phyloP scores from a whole-genome alignment of 306 rosid species.

The Biancaea sappan region DNA sequence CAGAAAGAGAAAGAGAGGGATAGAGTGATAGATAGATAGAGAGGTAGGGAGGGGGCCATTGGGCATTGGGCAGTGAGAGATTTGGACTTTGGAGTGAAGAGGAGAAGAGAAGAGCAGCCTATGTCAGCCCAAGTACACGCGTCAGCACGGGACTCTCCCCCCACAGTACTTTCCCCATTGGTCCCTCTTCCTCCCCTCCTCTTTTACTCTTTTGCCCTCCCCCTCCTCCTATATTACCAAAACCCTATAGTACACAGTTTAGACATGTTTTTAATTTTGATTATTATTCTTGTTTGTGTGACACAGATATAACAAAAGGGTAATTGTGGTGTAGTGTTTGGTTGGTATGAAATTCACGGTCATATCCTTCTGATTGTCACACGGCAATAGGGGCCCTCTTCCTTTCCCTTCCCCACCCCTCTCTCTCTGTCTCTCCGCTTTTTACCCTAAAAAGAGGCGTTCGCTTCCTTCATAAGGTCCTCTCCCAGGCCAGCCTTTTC shows the following conservation, averaged over 20 bases:
- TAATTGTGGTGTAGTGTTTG: constrained; percentile 35
- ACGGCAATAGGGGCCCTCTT: constrained; percentile 6
- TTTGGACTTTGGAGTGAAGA: constrained; percentile 10
- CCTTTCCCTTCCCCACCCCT: constrained; percentile 32
- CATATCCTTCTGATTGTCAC: constrained; percentile 36
- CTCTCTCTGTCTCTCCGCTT: constrained; percentile 32
- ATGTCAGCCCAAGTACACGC: constrained; percentile 45
- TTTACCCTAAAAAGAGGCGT: constrained; percentile 55
- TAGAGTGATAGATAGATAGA: too few species aligned
- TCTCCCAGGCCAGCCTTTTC: constrained; percentile 55
- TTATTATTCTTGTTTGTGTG: background rate
- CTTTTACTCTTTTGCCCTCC: constrained; percentile 19
- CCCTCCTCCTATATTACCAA: constrained; percentile 1
- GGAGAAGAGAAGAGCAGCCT: constrained; percentile 17
- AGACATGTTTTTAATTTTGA: too few species aligned
- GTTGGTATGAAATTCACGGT: constrained; percentile 43
- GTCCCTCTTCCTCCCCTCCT: background rate
- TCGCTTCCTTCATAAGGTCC: constrained; percentile 60
- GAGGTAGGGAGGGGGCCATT: background rate
- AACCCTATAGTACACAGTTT: too few species aligned
- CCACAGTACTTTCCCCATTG: constrained; percentile 34
- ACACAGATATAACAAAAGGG: constrained; percentile 35
- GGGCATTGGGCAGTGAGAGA: background rate
- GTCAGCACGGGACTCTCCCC: constrained; percentile 46
- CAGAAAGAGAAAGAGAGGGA: background rate